A percentile compares a stretch with the other conserved stretches of the same genome.
These are phyloP conservation scores for Ganoderma lingzhi DNA, from an alignment of 1,284 basidiomycete genomes.

Conservation along the genomic window DNA sequence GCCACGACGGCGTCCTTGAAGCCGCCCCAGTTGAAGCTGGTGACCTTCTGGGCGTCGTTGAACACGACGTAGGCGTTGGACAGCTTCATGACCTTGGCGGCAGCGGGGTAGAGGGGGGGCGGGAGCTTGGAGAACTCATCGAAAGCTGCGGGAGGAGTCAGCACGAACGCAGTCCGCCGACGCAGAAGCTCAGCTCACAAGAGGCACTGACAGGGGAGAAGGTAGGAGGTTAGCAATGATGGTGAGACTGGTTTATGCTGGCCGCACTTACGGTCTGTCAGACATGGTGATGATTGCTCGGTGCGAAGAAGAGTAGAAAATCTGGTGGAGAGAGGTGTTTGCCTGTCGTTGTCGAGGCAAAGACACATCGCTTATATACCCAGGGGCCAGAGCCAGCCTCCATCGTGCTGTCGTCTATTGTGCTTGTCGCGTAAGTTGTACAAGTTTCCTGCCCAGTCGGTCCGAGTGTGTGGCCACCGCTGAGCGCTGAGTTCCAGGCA, in stretches of 20 bases:
- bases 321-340: background rate
- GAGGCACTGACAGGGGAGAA: background rate
- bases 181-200: background rate
- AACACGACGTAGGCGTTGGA: background rate
- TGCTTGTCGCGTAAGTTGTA: background rate
- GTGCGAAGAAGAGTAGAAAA: background rate
- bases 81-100: background rate
- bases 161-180: background rate
- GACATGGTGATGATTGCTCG: background rate
- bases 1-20: conserved; percentile 4
- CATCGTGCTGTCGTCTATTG: background rate
- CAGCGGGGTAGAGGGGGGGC: background rate
- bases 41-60: background rate
- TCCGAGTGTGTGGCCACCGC: background rate
- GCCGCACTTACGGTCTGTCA: background rate
- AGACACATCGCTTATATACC: background rate
- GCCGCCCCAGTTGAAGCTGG: background rate
- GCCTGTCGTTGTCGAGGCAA: background rate
- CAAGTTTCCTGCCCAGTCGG: background rate
- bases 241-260: background rate
- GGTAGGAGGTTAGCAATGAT: background rate
- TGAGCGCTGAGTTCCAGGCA: background rate
- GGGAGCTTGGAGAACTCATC: background rate
- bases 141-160: background rate
- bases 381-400: background rate